A percentile compares a stretch with the other conserved stretches of the same genome.
Conservation (phyloP, 1,284 basidiomycete genomes). For the Ceratorhiza oryzae-sativae region DNA sequence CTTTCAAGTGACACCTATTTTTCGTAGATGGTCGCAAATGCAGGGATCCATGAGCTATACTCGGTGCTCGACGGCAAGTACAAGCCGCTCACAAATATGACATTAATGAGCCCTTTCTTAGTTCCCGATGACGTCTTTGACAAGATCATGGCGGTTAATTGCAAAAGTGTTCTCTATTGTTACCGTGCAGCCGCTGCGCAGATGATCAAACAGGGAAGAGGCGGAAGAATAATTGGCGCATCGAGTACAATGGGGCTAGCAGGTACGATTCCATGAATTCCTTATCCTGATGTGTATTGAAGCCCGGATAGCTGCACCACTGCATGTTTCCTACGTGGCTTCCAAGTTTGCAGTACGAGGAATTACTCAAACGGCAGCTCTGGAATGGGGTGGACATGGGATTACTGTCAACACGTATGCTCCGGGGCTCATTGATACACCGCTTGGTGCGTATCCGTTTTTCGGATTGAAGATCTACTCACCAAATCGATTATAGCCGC, state of each 20-base stretch:
- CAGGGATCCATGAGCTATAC: background rate
- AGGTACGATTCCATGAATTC: background rate
- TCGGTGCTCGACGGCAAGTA: background rate
- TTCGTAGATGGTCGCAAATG: conserved; percentile 44
- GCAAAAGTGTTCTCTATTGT: conserved; percentile 51
- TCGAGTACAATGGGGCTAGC: background rate
- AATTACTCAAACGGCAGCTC: conserved; percentile 11
- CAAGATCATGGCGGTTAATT: conserved; percentile 49
- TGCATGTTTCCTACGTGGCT: background rate
- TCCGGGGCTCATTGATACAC: conserved; percentile 41
- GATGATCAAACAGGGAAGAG: conserved; percentile 51
- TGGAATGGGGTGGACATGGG: conserved; percentile 32
- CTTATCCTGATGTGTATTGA: background rate
- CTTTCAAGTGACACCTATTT: conserved; percentile 13
- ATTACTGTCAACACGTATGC: conserved; percentile 43
- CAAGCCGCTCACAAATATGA: background rate
- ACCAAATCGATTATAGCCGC: background rate
- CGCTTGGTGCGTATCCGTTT: conserved; percentile 30
- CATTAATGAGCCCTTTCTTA: background rate
- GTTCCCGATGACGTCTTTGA: conserved; percentile 19
- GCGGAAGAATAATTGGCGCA: conserved; percentile 54
- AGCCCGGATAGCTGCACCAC: background rate
- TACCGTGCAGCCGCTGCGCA: conserved; percentile 53
- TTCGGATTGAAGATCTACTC: background rate
- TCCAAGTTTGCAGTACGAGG: conserved; percentile 10